These are phyloP conservation scores for Erysimum cheiri DNA, from an alignment of 441 rosid genomes.

Conservation along the genomic window DNA sequence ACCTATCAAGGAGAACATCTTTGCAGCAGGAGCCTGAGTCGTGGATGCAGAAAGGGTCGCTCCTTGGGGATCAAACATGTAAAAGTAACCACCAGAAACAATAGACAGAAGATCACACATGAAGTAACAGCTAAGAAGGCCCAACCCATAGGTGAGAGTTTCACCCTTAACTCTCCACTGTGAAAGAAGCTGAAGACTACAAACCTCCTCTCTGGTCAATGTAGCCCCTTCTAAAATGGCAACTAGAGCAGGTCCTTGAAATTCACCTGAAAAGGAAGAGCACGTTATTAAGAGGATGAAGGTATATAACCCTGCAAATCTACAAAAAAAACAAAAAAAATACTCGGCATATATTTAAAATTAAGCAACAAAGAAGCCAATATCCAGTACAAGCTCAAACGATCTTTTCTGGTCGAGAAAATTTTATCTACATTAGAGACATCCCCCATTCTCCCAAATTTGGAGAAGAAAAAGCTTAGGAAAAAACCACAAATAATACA, in stretches of 20 bases:
- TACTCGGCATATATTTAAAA: conserved; percentile 9
- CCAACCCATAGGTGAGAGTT: conserved; percentile 94
- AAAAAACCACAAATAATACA: conserved; percentile 22
- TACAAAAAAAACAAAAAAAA: conserved; percentile 6
- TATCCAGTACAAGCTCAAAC: conserved; percentile 24
- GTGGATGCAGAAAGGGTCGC: conserved; percentile 74
- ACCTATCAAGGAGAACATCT: conserved; percentile 95
- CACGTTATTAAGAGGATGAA: conserved; percentile 13
- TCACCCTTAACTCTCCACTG: conserved; percentile 93
- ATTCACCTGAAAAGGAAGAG: conserved; percentile 68
- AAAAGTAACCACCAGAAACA: conserved; percentile 88
- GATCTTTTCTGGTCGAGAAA: conserved; percentile 20
- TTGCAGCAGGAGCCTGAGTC: conserved; percentile 78
- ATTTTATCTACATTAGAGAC: conserved; percentile 24
- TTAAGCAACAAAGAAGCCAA: conserved; percentile 20
- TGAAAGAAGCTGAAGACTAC: conserved; percentile 95
- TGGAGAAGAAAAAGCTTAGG: conserved; percentile 21
- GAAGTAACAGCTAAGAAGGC: conserved; percentile 88
- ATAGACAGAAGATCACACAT: conserved; percentile 85
- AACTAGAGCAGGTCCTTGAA: conserved; percentile 96
- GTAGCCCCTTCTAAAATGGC: conserved; percentile 90
- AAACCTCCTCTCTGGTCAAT: conserved; percentile 89
- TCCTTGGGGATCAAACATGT: conserved; percentile 97
- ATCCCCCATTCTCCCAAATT: conserved; percentile 19
- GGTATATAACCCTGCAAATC: conserved; percentile 25